phyloP scores from a whole-genome alignment of 176 grass and related monocot genomes.

The Zoysia pacifica region DNA sequence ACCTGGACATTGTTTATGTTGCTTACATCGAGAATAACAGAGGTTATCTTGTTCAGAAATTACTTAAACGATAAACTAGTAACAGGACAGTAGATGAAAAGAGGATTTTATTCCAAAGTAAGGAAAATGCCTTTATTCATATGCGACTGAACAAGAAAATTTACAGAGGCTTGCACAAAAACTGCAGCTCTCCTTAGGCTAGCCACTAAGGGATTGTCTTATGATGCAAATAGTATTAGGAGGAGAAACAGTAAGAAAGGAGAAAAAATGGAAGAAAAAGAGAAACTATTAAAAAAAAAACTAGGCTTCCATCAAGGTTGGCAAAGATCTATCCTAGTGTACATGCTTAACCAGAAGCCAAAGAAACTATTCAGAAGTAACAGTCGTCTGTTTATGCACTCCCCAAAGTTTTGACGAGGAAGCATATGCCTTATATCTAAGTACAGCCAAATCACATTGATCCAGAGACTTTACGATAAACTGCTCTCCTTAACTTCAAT shows the following conservation, averaged over 20 bases:
- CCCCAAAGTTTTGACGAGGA: constrained; percentile 31
- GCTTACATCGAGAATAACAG: background rate
- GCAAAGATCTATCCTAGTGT: constrained; percentile 45
- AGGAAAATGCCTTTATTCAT: constrained; percentile 41
- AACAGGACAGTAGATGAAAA: background rate
- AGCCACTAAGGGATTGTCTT: constrained; percentile 40
- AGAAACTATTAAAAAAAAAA: constrained; percentile 39
- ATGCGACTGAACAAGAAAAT: constrained; percentile 28
- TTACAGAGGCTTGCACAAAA: constrained; percentile 65
- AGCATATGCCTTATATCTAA: constrained; percentile 23
- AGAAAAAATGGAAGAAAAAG: background rate
- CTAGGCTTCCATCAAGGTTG: constrained; percentile 38
- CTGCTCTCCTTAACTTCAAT: constrained; percentile 25
- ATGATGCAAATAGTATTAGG: constrained; percentile 18
- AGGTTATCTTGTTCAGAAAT: constrained; percentile 15
- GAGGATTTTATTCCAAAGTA: background rate
- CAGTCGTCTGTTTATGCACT: constrained; percentile 14
- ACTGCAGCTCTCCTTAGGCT: constrained; percentile 64
- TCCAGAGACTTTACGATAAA: constrained; percentile 26
- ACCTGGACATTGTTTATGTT: background rate
- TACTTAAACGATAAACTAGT: background rate
- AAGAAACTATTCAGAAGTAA: constrained; percentile 3
- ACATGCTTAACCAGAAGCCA: constrained; percentile 31
- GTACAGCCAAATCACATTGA: constrained; percentile 6
- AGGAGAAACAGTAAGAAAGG: background rate